Percentiles rank a stretch among this genome's conserved stretches.
Evolutionary conservation across 78 protist genomes (phyloP).

Genomic region (Cavenderia fasciculata): DNA sequence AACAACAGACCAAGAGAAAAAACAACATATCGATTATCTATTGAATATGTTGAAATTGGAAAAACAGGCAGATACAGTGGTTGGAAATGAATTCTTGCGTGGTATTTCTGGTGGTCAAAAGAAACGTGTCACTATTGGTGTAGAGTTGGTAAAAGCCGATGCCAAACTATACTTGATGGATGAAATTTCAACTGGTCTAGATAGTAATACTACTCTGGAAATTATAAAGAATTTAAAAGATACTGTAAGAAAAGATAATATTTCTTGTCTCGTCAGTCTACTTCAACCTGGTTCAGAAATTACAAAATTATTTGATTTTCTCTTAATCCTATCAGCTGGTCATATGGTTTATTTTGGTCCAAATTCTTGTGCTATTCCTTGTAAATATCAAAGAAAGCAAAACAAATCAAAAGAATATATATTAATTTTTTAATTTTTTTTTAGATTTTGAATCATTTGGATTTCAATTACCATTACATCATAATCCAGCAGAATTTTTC

Average conservation of each 20-base stretch:
- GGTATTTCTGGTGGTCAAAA: constrained; percentile 85
- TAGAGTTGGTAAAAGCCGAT: constrained; percentile 72
- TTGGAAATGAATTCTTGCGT: constrained; percentile 73
- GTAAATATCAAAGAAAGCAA: too few species aligned
- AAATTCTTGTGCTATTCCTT: constrained; percentile 24
- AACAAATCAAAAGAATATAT: too few species aligned
- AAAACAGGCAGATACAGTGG: constrained; percentile 57
- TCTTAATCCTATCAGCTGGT: constrained; percentile 53
- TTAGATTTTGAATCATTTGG: constrained; percentile 64
- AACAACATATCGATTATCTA: constrained; percentile 47
- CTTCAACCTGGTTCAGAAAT: constrained; percentile 76
- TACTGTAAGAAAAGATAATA: neutral
- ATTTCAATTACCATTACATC: constrained; percentile 56
- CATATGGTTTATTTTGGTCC: constrained; percentile 76
- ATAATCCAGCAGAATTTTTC: constrained; percentile 80
- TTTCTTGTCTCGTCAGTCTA: constrained; percentile 54
- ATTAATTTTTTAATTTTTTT: neutral
- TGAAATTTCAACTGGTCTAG: constrained; percentile 84
- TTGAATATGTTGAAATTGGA: constrained; percentile 29
- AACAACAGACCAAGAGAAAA: constrained; percentile 62
- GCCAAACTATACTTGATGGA: constrained; percentile 51
- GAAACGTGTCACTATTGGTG: constrained; percentile 83
- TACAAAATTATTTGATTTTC: constrained; percentile 62
- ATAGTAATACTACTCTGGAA: constrained; percentile 45
- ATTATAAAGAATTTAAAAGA: constrained; percentile 34